These are phyloP conservation scores for Phyllosticta citribraziliensis DNA, from an alignment of 2,329 filamentous ascomycete genomes.

Conservation along the genomic window DNA sequence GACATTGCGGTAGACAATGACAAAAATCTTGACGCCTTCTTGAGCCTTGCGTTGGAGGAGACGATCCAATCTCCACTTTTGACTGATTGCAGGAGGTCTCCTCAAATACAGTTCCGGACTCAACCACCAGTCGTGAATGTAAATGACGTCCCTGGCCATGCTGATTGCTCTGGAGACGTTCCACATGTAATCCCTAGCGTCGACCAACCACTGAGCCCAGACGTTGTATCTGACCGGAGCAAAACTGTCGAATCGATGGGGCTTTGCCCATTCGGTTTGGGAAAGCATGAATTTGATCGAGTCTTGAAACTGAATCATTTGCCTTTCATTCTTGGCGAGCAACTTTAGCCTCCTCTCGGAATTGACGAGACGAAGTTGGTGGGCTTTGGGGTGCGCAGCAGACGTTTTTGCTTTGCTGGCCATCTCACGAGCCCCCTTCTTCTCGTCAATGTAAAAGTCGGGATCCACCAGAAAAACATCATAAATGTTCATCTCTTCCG, in stretches of 20 bases:
- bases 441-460: slow-evolving; percentile 72
- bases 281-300: slow-evolving; percentile 80
- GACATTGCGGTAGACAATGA: slow-evolving; percentile 96
- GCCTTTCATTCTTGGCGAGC: slow-evolving; percentile 80
- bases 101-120: slow-evolving; percentile 94
- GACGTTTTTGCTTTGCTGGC: slow-evolving; percentile 56
- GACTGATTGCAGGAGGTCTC: slow-evolving; percentile 85
- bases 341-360: slow-evolving; percentile 88
- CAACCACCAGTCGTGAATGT: slow-evolving; percentile 99
- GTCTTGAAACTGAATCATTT: slow-evolving; percentile 85
- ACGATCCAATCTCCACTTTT: slow-evolving; percentile 93
- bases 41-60: slow-evolving; percentile 86
- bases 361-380: slow-evolving; percentile 79
- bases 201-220: slow-evolving; percentile 92
- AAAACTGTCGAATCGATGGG: slow-evolving; percentile 86
- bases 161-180: slow-evolving; percentile 93
- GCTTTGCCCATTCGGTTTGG: slow-evolving; percentile 71
- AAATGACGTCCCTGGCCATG: slow-evolving; percentile 95
- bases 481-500: slow-evolving; percentile 97
- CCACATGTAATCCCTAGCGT: slow-evolving; percentile 98
- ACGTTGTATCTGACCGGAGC: slow-evolving; percentile 79
- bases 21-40: slow-evolving; percentile 93
- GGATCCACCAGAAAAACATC: slow-evolving; percentile 96
- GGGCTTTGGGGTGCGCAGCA: slow-evolving; percentile 58
- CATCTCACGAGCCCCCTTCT: slow-evolving; percentile 49